Base-by-base conservation (phyloP, 2,329 filamentous ascomycete species). In the Acephala macrosclerotiorum region DNA sequence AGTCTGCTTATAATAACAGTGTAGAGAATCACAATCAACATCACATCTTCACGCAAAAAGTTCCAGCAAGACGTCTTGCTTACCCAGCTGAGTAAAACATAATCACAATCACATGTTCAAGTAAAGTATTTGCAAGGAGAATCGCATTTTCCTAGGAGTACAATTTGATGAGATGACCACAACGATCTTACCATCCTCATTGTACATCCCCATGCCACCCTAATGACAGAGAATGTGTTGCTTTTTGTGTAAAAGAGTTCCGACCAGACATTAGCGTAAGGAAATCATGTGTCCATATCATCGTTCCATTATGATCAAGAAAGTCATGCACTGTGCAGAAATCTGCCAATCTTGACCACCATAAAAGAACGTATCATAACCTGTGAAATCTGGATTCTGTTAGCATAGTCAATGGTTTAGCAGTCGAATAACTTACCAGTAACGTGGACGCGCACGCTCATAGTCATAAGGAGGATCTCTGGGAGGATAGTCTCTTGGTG, bases 401-500 rank as follows among this genome's bases (percentile, higher is more conserved):
- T 26, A 57, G 26, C 53, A 47, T 36, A n/a, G 38, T 20, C 16
- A 38, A 25, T 9, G 16, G 4, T 12, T 18, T 4, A 26, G 26
- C 3, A 35, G 9, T 29, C 7, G 11, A 1, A 42, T 20, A 11
- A 66, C 61, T 73, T 74, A 76, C 74, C 68, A 76, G 68, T 77
- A 76, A 66, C 74, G 75, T 47, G 68, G 71, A 56, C 66, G 68
- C 45, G 70, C 68, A 66, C 73, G 64, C 36, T 73, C 73, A 66
- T 76, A 74, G 63, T 75, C 74, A 64, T 74, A 74, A 57, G 68
- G 63, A 59, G 70, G 65, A 49, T 77, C 75, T 64, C 75, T 73
- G 61, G 75, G 74, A 59, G 75, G 75, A 58, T 76, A 77, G 60
- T 77, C 75, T 66, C 75, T 69, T 70, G 75, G 73, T 26, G 73